Conservation (phyloP, 2,329 filamentous ascomycete genomes). For the Balansia obtecta region DNA sequence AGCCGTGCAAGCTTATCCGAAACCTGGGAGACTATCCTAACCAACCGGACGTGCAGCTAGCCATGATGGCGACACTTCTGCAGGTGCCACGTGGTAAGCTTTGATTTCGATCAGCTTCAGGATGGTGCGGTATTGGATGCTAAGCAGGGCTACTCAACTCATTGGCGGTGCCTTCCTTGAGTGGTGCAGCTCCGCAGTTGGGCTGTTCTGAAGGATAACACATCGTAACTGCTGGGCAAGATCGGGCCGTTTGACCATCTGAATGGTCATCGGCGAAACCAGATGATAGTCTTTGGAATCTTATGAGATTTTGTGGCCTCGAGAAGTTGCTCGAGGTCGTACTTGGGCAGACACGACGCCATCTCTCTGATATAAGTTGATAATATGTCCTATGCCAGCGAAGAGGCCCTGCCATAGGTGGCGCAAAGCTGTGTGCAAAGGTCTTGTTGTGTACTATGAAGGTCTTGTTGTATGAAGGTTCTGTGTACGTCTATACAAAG, state of each 20-base stretch:
- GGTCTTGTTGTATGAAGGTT: too few relatives aligned
- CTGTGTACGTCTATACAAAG: too few relatives aligned
- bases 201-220: constrained; percentile 51
- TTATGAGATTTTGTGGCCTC: constrained; percentile 53
- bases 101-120: constrained; percentile 43
- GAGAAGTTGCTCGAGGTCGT: constrained; percentile 53
- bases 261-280: constrained; percentile 64
- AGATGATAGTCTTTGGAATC: constrained; percentile 53
- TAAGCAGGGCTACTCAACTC: constrained; percentile 36
- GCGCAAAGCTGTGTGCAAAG: too few relatives aligned
- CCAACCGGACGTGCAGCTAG: too few relatives aligned
- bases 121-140: background rate
- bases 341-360: constrained; percentile 58
- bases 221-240: constrained; percentile 56
- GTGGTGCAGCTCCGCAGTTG: constrained; percentile 71
- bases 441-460: too few relatives aligned
- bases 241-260: constrained; percentile 53
- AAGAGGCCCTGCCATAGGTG: too few relatives aligned
- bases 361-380: constrained; percentile 57
- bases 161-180: constrained; percentile 59
- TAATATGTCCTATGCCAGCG: too few relatives aligned
- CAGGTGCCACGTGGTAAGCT: constrained; percentile 46
- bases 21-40: too few relatives aligned
- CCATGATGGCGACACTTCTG: too few relatives aligned
- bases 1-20: too few relatives aligned